phyloP scores from a whole-genome alignment of 2,329 filamentous ascomycete species.

The Amauroascus verrucosus region DNA sequence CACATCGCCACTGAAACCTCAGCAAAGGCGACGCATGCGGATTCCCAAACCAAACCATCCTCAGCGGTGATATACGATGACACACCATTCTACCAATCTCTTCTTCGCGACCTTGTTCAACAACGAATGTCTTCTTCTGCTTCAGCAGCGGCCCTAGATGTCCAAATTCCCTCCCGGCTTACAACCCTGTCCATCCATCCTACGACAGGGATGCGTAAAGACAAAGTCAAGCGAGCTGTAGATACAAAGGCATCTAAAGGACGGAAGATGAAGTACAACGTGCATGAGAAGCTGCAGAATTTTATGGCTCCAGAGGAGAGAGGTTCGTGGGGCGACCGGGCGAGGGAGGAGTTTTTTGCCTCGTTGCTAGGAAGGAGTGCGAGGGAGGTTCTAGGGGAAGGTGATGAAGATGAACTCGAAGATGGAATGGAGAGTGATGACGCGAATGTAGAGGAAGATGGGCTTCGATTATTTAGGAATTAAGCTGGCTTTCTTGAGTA shows the following conservation, averaged over 20 bases:
- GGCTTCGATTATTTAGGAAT: constrained; percentile 28
- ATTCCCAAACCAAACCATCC: constrained; percentile 18
- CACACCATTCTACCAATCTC: constrained; percentile 83
- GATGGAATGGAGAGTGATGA: constrained; percentile 35
- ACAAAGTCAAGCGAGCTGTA: constrained; percentile 68
- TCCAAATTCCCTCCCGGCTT: constrained; percentile 23
- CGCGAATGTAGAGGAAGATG: constrained; percentile 24
- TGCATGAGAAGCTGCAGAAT: constrained; percentile 94
- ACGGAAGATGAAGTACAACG: constrained; percentile 82
- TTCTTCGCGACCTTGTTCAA: constrained; percentile 87
- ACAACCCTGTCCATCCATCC: constrained; percentile 31
- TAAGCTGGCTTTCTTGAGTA: not conserved
- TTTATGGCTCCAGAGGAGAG: constrained; percentile 92
- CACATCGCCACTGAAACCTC: constrained; percentile 35
- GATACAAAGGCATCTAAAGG: constrained; percentile 95
- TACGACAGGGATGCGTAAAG: constrained; percentile 37
- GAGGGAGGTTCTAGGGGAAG: constrained; percentile 55
- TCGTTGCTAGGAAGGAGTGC: constrained; percentile 57
- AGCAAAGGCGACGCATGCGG: constrained; percentile 13
- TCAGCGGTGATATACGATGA: constrained; percentile 66
- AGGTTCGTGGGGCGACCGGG: constrained; percentile 65
- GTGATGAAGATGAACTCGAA: constrained; percentile 45
- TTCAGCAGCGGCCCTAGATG: constrained; percentile 38
- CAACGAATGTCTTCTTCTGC: constrained; percentile 56
- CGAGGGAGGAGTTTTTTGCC: constrained; percentile 66